phyloP scores from a whole-genome alignment of 2,329 filamentous ascomycete genomes.

The Claviceps sp. region DNA sequence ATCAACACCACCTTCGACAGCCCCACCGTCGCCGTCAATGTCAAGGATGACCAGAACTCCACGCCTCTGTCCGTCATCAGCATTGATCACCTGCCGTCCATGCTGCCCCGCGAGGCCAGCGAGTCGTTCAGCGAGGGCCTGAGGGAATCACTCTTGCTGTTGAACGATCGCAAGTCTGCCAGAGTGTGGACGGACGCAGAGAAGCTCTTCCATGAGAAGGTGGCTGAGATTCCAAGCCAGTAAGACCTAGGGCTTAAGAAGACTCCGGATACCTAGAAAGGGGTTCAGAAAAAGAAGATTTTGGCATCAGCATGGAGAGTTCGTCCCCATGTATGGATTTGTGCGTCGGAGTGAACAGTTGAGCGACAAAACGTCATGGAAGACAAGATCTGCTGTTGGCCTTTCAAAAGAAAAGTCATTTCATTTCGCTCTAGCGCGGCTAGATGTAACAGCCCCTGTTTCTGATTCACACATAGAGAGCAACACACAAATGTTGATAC shows the following conservation, averaged over 20 bases:
- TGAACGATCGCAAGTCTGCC: constrained; percentile 4
- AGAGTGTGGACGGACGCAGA: constrained; percentile 5
- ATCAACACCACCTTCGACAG: constrained; percentile 77
- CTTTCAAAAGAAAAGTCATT: not conserved
- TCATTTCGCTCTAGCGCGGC: not conserved
- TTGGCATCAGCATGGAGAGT: not conserved
- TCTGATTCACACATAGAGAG: not conserved
- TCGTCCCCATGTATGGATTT: no score
- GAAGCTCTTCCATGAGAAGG: constrained; percentile 4
- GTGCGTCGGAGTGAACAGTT: no score
- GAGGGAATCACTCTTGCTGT: constrained; percentile 1
- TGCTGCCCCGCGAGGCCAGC: constrained; percentile 74
- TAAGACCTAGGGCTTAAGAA: not conserved
- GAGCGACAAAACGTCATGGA: no score
- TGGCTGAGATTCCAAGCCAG: constrained; percentile 2
- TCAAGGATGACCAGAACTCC: constrained; percentile 39
- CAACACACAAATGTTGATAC: no score
- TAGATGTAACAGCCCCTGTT: not conserved
- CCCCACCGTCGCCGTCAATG: constrained; percentile 66
- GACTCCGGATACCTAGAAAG: no score
- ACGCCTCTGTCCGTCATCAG: constrained; percentile 59
- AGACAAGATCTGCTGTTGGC: no score
- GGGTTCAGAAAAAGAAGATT: not conserved
- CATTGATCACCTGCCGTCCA: constrained; percentile 73
- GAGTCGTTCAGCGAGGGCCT: constrained; percentile 28